These are phyloP conservation scores for Colletotrichum sp. DNA, from an alignment of 2,329 filamentous ascomycete species.

Conservation along the genomic window DNA sequence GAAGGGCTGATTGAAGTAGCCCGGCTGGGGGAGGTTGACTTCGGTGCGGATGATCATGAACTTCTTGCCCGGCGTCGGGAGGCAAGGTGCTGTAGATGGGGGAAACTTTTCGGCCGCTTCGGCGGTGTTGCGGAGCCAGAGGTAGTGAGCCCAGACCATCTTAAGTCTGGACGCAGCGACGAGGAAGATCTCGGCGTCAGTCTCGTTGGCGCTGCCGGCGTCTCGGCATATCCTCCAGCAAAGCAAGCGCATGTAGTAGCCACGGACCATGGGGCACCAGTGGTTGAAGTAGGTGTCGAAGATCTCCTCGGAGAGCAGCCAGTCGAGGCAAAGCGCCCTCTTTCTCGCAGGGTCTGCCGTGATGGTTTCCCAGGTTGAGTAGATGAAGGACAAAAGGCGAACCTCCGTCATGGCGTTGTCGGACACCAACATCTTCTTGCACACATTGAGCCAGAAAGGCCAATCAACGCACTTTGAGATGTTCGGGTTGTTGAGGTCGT, in stretches of 20 bases:
- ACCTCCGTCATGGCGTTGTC: constrained; percentile 92
- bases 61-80: constrained; percentile 81
- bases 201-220: constrained; percentile 65
- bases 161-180: constrained; percentile 71
- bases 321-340: constrained; percentile 70
- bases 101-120: constrained; percentile 57
- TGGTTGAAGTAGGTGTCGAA: constrained; percentile 89
- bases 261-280: constrained; percentile 94
- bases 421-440: constrained; percentile 77
- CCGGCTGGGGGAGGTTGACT: constrained; percentile 48
- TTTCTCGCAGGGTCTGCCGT: constrained; percentile 70
- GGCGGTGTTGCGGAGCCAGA: constrained; percentile 73
- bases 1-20: constrained; percentile 51
- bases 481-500: constrained; percentile 40
- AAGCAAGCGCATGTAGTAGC: constrained; percentile 88
- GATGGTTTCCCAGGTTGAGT: constrained; percentile 77
- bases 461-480: constrained; percentile 67
- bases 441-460: constrained; percentile 85
- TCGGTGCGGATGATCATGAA: constrained; percentile 91
- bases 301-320: constrained; percentile 74
- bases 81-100: constrained; percentile 80
- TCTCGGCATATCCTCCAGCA: constrained; percentile 89
- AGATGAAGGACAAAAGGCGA: constrained; percentile 81
- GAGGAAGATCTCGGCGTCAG: constrained; percentile 72
- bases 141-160: constrained; percentile 78